A percentile compares a stretch with the other conserved stretches of the same genome.
phyloP scores from a whole-genome alignment of 495 filamentous ascomycete genomes.

The Schizothecium vesticola region DNA sequence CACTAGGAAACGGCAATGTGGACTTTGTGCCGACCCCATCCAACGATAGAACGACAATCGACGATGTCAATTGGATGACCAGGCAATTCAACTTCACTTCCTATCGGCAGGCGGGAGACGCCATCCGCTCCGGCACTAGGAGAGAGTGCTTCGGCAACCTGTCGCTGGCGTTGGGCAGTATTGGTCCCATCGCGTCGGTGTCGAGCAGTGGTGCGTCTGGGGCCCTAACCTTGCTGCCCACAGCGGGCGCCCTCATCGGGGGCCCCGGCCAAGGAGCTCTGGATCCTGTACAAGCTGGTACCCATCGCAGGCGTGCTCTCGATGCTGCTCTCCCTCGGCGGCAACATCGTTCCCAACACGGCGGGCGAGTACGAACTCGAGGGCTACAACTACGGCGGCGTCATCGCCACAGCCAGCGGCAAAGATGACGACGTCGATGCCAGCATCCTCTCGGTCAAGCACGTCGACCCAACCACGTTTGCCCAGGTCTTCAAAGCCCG shows the following conservation, averaged over 20 bases:
- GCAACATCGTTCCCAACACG: not conserved
- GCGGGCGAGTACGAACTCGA: not conserved
- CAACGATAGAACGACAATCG: not conserved
- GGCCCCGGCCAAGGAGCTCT: not conserved
- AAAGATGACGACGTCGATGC: not conserved
- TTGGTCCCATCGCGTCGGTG: not conserved
- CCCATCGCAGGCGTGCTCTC: not conserved
- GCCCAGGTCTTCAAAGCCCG: not conserved
- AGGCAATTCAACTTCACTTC: not conserved
- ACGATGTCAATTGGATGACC: not conserved
- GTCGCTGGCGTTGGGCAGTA: not conserved
- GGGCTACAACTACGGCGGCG: not conserved
- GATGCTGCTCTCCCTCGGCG: not conserved
- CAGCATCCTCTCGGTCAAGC: not conserved
- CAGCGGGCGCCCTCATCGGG: not conserved
- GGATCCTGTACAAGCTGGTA: not conserved
- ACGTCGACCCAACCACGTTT: not conserved
- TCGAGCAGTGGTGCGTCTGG: not conserved
- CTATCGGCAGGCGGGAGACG: not conserved
- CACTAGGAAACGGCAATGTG: not conserved
- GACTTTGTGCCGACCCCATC: not conserved
- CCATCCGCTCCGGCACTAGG: not conserved
- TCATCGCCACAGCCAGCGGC: not conserved
- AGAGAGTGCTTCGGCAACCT: not conserved
- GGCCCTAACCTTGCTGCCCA: not conserved